Evolutionary conservation across 176 grass and related monocot species (phyloP).

Genomic region (Avena sativa): DNA sequence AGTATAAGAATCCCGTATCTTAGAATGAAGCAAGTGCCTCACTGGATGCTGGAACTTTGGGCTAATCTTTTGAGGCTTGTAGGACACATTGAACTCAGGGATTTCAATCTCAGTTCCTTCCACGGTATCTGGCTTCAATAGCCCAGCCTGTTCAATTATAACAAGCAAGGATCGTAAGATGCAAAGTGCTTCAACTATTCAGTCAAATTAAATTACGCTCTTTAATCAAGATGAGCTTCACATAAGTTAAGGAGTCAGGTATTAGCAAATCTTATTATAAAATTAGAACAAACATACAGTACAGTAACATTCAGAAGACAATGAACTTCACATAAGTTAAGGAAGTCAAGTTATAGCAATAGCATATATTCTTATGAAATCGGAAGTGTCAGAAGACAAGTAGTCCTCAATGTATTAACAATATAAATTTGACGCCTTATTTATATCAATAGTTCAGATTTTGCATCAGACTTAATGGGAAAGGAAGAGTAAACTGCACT

Average conservation of each 20-base stretch:
- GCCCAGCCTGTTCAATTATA: constrained; percentile 64
- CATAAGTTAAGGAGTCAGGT: not conserved
- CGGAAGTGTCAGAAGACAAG: constrained; percentile 1
- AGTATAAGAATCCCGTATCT: constrained; percentile 88
- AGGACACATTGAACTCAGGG: constrained; percentile 96
- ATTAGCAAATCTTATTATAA: constrained; percentile 8
- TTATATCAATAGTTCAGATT: not conserved
- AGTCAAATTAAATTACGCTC: not conserved
- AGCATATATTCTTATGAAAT: not conserved
- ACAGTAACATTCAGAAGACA: constrained; percentile 3
- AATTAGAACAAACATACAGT: constrained; percentile 1
- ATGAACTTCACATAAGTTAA: not conserved
- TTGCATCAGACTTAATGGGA: not conserved
- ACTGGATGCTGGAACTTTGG: constrained; percentile 79
- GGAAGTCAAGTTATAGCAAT: not conserved
- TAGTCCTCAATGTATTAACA: not conserved
- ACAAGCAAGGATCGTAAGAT: constrained; percentile 35
- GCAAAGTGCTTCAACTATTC: constrained; percentile 7
- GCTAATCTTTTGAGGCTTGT: constrained; percentile 94
- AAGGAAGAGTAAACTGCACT: constrained; percentile 9
- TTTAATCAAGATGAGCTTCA: not conserved
- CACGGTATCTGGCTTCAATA: constrained; percentile 76
- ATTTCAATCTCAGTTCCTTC: constrained; percentile 82
- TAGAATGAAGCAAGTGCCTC: constrained; percentile 82
- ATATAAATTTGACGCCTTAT: not conserved